Conservation (phyloP, 352 stramenopile species). For the Aphanomyces invadans region DNA sequence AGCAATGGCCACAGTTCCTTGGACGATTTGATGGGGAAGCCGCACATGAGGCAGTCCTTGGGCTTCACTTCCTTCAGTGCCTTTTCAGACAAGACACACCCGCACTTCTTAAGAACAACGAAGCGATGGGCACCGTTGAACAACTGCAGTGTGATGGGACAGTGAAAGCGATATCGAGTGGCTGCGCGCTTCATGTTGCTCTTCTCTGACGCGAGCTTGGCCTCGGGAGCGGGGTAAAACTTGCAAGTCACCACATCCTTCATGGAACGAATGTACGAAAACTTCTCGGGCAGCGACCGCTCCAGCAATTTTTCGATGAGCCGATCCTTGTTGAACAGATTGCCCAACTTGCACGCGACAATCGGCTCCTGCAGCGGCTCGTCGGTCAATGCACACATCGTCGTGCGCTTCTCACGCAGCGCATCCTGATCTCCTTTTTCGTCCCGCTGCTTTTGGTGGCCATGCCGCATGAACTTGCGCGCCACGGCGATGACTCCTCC, state of each 20-base stretch:
- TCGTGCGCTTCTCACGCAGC: slow-evolving; percentile 45
- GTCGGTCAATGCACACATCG: slow-evolving; percentile 76
- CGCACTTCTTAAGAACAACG: slow-evolving; percentile 66
- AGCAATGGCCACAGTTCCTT: slow-evolving; percentile 55
- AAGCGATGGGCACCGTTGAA: slow-evolving; percentile 87
- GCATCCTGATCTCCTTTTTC: slow-evolving; percentile 62
- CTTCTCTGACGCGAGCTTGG: not conserved
- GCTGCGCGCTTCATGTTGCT: slow-evolving; percentile 1
- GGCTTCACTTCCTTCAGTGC: slow-evolving; percentile 77
- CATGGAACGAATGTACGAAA: slow-evolving; percentile 75
- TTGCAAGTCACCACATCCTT: slow-evolving; percentile 83
- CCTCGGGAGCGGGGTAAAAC: slow-evolving; percentile 30
- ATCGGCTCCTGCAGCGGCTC: slow-evolving; percentile 76
- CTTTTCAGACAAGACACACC: slow-evolving; percentile 84
- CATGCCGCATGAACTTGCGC: slow-evolving; percentile 90
- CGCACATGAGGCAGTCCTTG: slow-evolving; percentile 60
- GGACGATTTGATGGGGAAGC: slow-evolving; percentile 37
- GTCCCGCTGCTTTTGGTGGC: slow-evolving; percentile 56
- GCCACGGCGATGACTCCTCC: slow-evolving; percentile 91
- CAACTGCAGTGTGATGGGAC: slow-evolving; percentile 79
- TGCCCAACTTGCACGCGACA: slow-evolving; percentile 82
- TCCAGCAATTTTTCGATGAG: slow-evolving; percentile 78
- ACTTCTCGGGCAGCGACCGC: slow-evolving; percentile 56
- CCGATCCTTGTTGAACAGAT: slow-evolving; percentile 90
- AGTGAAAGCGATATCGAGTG: slow-evolving; percentile 33